phyloP scores from a whole-genome alignment of 441 rosid genomes.

The Populus hybrid region DNA sequence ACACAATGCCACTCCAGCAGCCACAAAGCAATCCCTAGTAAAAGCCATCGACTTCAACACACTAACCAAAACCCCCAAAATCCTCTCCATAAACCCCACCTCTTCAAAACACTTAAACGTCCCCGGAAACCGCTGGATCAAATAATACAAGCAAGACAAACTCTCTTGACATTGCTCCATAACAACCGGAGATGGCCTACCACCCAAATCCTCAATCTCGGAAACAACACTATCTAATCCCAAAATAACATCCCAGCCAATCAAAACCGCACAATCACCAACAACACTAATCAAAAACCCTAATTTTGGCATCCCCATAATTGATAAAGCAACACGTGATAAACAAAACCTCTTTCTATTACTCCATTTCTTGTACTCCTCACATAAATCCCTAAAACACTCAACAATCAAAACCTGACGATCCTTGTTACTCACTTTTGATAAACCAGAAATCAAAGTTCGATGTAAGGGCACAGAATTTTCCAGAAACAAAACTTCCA shows the following conservation, averaged over 20 bases:
- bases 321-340: conserved; percentile 78
- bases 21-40: conserved; percentile 90
- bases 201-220: conserved; percentile 48
- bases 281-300: conserved; percentile 72
- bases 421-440: conserved; percentile 48
- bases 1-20: conserved; percentile 90
- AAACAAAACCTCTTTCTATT: conserved; percentile 57
- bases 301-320: conserved; percentile 87
- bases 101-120: conserved; percentile 42
- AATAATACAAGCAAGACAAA: conserved; percentile 85
- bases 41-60: conserved; percentile 65
- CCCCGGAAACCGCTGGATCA: conserved; percentile 78
- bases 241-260: conserved; percentile 65
- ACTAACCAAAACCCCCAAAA: conserved; percentile 53
- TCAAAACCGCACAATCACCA: conserved; percentile 68
- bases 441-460: conserved; percentile 69
- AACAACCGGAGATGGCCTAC: conserved; percentile 83
- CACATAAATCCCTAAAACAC: conserved; percentile 63
- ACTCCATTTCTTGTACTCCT: conserved; percentile 34
- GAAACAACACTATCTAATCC: conserved; percentile 65
- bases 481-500: conserved; percentile 77
- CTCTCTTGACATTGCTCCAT: conserved; percentile 98
- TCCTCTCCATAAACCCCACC: conserved; percentile 49
- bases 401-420: conserved; percentile 42
- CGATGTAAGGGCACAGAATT: conserved; percentile 79